A percentile compares a stretch with the other conserved stretches of the same genome.
Conservation (phyloP, 805 yeast genomes). For the Kuraishia capsulata region DNA sequence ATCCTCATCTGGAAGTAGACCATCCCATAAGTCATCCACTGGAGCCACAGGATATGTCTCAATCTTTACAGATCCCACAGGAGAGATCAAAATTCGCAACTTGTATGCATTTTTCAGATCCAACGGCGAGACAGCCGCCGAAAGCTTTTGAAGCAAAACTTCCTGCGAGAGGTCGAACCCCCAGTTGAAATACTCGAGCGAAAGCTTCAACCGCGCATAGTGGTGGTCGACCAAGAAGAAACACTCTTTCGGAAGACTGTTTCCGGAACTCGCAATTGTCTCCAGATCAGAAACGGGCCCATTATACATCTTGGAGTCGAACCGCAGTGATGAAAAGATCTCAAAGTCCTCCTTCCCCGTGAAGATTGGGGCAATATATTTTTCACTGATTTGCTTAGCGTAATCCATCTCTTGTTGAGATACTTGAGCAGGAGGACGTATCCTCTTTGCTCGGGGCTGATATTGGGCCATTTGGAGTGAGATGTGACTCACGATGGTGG, state of each 20-base stretch:
- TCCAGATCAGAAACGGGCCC: not conserved
- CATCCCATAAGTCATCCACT: slow-evolving; percentile 3
- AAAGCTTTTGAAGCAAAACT: slow-evolving; percentile 31
- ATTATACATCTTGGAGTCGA: not conserved
- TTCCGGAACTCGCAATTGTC: not conserved
- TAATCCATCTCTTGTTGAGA: not conserved
- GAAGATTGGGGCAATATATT: not conserved
- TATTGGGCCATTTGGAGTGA: too few relatives aligned
- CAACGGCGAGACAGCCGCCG: slow-evolving; percentile 25
- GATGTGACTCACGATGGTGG: too few relatives aligned
- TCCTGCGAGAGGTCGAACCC: slow-evolving; percentile 31
- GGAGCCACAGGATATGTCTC: slow-evolving; percentile 24
- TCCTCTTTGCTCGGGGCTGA: not conserved
- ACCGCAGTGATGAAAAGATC: not conserved
- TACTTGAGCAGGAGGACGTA: not conserved
- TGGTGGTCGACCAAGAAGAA: slow-evolving; percentile 65
- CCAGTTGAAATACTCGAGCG: slow-evolving; percentile 47
- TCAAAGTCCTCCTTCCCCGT: not conserved
- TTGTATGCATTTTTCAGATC: slow-evolving; percentile 25
- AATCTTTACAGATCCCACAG: slow-evolving; percentile 24
- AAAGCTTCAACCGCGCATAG: slow-evolving; percentile 43
- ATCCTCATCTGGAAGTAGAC: slow-evolving; percentile 1
- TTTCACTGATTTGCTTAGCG: not conserved
- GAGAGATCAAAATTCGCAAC: slow-evolving; percentile 34
- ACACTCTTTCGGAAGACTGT: slow-evolving; percentile 17